These are phyloP conservation scores for Noccaea bulbosa DNA, from an alignment of 345 rosid species.

Conservation along the genomic window DNA sequence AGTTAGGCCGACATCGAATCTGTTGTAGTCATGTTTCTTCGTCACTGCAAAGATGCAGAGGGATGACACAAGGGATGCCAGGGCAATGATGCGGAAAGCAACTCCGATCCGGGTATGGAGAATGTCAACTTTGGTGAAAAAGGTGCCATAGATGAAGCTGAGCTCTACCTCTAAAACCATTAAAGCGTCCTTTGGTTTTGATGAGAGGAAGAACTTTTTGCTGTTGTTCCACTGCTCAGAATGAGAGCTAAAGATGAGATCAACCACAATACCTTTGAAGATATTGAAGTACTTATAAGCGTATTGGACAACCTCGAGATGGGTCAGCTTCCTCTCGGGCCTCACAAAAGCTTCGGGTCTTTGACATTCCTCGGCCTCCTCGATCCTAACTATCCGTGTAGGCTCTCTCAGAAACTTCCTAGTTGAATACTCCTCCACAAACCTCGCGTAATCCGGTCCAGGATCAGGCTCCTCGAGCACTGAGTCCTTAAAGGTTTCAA, in stretches of 20 bases:
- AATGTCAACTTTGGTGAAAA: constrained; percentile 38
- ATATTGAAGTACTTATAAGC: constrained; percentile 24
- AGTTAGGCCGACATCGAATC: constrained; percentile 29
- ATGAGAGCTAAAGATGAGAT: constrained; percentile 7
- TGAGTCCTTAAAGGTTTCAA: background rate
- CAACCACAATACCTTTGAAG: background rate
- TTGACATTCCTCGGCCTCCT: background rate
- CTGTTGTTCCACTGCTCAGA: background rate
- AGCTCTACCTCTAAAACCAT: constrained; percentile 41
- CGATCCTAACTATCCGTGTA: background rate
- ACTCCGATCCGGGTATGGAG: background rate
- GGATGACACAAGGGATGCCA: constrained; percentile 2
- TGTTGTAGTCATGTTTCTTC: background rate
- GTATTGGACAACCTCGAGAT: background rate
- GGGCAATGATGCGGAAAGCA: background rate
- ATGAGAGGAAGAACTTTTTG: background rate
- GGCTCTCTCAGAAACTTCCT: background rate
- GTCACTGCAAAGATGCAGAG: background rate
- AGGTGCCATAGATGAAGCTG: constrained; percentile 39
- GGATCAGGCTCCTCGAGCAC: background rate
- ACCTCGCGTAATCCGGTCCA: no score
- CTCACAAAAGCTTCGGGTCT: background rate
- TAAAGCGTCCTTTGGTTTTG: constrained; percentile 14
- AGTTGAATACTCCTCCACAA: background rate
- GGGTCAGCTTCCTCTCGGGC: background rate